These are phyloP conservation scores for Asterochloris erici DNA, from an alignment of 139 green algal genomes.

Conservation along the genomic window DNA sequence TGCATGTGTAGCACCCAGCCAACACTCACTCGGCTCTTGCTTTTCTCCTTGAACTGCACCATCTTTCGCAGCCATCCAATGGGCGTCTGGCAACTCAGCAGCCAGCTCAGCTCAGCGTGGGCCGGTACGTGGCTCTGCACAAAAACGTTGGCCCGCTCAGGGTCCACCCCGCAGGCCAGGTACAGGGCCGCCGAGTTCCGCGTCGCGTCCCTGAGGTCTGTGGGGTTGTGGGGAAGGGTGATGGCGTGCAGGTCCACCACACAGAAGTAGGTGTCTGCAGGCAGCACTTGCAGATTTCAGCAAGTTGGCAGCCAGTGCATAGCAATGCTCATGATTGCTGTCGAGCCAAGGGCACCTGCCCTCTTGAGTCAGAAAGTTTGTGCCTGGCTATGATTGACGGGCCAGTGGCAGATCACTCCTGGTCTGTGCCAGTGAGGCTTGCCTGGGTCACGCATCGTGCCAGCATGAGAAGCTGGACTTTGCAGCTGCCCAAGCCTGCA, in stretches of 20 bases:
- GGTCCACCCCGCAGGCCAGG: constrained; percentile 91
- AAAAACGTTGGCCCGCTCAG: constrained; percentile 71
- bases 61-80: constrained; percentile 95
- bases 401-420: neutral
- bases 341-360: neutral
- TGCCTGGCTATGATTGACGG: neutral
- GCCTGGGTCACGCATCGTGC: neutral
- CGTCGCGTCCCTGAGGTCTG: constrained; percentile 71
- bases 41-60: constrained; percentile 99
- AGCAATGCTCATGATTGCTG: neutral
- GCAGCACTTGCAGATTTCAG: neutral
- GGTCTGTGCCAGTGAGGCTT: neutral
- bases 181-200: constrained; percentile 85
- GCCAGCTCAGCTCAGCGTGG: constrained; percentile 91
- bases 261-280: constrained; percentile 90
- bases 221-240: constrained; percentile 85
- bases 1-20: neutral
- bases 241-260: constrained; percentile 98
- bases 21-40: constrained; percentile 57
- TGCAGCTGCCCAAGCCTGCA: too few relatives aligned
- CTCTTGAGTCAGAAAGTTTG: neutral
- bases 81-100: constrained; percentile 90
- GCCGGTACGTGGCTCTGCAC: constrained; percentile 92
- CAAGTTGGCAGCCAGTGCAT: neutral
- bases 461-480: neutral